Base-by-base conservation (phyloP, 108 stramenopile species). In the Cyclotella sp. region DNA sequence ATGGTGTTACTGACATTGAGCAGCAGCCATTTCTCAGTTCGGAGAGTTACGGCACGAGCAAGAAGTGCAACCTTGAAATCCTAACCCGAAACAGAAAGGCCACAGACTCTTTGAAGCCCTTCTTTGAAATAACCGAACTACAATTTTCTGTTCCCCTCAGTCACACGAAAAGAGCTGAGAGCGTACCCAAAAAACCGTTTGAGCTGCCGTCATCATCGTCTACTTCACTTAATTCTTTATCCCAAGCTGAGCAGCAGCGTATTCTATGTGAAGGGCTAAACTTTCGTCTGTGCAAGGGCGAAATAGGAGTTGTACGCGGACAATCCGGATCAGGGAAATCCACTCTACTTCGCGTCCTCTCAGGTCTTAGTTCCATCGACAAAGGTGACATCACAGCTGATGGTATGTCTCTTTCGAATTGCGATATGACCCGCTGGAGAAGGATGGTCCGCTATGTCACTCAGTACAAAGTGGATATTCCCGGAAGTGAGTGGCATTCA, bases 291-390 rank as follows among this genome's bases (percentile, higher is more conserved):
- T n/a, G n/a, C 11, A 68, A 77, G 69, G 82, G 82, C 44, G 82
- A 73, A 49, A 83, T 83, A 30, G 82, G 71, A 24, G 73, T 83
- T 26, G 76, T 83, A 12, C 49, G 44, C 0, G 82, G 82, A 7
- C 65, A 41, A 13, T 76, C 75, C n/a, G 82, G 95, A 3, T 63
- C 47, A 26, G 95, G 95, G 30, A 96, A 96, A 66, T 86, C 89
- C 1, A 91, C 91, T 45, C 42, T 96, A 0, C 77, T 96, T 27
- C 90, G 91, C 28, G 75, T 85, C 5, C 59, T 96, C 19, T 84
- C 84, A 11, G 91, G 87, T 19, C 83, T 96, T 47, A 82, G 75
- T 67, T 84, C 86, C 22, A 52, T 81, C 53, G 84, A 75, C 70
- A 58, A 68, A 22, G 66, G 82, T 27, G 76, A 72, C 24, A 46